Percentiles rank a stretch among this genome's conserved stretches.
Evolutionary conservation across 2,329 filamentous ascomycete species (phyloP).

Genomic region (Alternaria novae-zelandiae): DNA sequence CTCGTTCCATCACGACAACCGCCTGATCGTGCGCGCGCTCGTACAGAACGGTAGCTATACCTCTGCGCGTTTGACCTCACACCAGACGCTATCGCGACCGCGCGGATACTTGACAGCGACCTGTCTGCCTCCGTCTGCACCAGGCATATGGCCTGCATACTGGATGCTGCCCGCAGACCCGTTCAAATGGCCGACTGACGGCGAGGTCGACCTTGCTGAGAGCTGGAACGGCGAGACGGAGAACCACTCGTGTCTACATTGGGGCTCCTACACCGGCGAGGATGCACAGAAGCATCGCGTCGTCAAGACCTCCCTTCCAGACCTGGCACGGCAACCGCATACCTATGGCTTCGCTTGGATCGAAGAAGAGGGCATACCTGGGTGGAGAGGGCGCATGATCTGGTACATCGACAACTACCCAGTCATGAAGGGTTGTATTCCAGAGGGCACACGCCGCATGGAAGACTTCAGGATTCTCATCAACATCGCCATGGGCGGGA

Average conservation of each 20-base stretch:
- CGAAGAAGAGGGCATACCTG: conserved; percentile 51
- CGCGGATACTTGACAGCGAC: conserved; percentile 61
- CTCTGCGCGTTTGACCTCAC: conserved; percentile 62
- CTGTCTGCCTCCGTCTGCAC: conserved; percentile 60
- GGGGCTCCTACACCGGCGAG: conserved; percentile 62
- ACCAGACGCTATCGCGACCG: conserved; percentile 58
- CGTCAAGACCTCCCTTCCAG: conserved; percentile 57
- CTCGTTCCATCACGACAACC: conserved; percentile 60
- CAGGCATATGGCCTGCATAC: conserved; percentile 67
- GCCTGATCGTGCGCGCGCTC: conserved; percentile 62
- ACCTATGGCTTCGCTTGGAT: conserved; percentile 65
- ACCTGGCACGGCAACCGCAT: conserved; percentile 56
- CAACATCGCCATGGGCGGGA: conserved; percentile 69
- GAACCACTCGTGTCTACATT: conserved; percentile 66
- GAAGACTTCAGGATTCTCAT: conserved; percentile 64
- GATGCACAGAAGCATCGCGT: conserved; percentile 65
- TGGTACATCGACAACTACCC: conserved; percentile 66
- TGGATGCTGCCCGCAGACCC: conserved; percentile 66
- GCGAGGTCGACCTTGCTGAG: conserved; percentile 67
- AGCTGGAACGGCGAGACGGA: conserved; percentile 65
- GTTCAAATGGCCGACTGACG: conserved; percentile 65
- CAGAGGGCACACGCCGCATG: conserved; percentile 60
- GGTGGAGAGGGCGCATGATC: conserved; percentile 57
- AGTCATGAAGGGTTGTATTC: conserved; percentile 64
- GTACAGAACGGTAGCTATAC: conserved; percentile 56